Percentiles rank a stretch among this genome's conserved stretches.
phyloP scores from a whole-genome alignment of 2,329 filamentous ascomycete species.

The Cadophora sp. region DNA sequence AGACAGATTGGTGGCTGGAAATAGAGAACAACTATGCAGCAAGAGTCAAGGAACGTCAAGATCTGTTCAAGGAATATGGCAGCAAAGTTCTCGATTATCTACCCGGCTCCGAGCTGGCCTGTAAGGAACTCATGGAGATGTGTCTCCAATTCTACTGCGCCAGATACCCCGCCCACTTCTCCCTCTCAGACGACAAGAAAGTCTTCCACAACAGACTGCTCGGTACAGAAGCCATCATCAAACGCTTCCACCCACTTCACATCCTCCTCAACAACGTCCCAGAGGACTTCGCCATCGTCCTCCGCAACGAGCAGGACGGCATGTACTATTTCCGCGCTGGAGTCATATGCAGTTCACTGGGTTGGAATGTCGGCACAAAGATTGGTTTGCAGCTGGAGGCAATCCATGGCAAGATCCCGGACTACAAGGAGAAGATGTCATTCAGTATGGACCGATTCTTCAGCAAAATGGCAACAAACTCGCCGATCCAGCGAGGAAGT shows the following conservation, averaged over 20 bases:
- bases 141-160: conserved; percentile 78
- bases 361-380: conserved; percentile 80
- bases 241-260: conserved; percentile 66
- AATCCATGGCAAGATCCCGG: conserved; percentile 78
- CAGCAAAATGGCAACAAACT: conserved; percentile 74
- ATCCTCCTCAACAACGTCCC: conserved; percentile 80
- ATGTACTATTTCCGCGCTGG: conserved; percentile 78
- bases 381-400: conserved; percentile 72
- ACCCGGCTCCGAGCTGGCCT: conserved; percentile 78
- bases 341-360: conserved; percentile 78
- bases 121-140: conserved; percentile 91
- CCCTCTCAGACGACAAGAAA: conserved; percentile 58
- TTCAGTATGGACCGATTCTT: conserved; percentile 89
- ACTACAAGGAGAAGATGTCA: conserved; percentile 87
- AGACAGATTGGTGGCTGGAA: conserved; percentile 89
- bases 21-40: conserved; percentile 75
- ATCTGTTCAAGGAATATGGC: conserved; percentile 68
- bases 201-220: conserved; percentile 75
- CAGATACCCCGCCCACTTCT: conserved; percentile 79
- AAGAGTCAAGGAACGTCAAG: conserved; percentile 72
- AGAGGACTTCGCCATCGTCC: conserved; percentile 81
- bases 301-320: conserved; percentile 74
- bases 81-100: conserved; percentile 69
- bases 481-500: conserved; percentile 82
- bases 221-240: conserved; percentile 65